Percentiles rank a stretch among this genome's conserved stretches.
These are phyloP conservation scores for Heliamphora exappendiculata DNA, from an alignment of 148 eudicot species.

Conservation along the genomic window DNA sequence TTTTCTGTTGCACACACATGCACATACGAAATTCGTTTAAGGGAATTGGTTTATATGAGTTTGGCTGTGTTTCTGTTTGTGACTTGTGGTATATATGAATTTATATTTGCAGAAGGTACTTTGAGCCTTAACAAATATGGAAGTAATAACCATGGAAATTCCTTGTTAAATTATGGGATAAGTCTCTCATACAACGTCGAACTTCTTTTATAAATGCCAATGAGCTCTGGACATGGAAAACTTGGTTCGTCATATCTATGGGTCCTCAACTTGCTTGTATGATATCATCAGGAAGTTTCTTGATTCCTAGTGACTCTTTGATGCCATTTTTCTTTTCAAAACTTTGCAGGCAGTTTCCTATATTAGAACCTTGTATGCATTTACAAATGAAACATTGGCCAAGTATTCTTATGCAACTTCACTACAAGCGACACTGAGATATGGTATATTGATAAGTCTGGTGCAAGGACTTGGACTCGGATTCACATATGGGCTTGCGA, in stretches of 20 bases:
- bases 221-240: background rate
- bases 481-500: constrained; percentile 96
- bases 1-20: background rate
- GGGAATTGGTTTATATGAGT: background rate
- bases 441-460: constrained; percentile 96
- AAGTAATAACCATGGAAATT: background rate
- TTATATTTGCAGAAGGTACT: background rate
- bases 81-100: background rate
- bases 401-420: constrained; percentile 97
- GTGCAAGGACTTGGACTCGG: constrained; percentile 99
- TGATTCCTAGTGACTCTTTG: background rate
- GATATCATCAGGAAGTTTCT: background rate
- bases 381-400: constrained; percentile 94
- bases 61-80: background rate
- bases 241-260: background rate
- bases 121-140: background rate
- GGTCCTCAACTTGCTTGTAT: constrained; percentile 2
- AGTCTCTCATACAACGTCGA: background rate
- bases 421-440: constrained; percentile 90
- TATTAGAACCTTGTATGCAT: constrained; percentile 73
- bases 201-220: background rate
- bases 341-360: constrained; percentile 79
- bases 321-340: background rate
- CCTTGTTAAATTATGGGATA: background rate
- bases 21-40: background rate